Conservation (phyloP, 2,329 filamentous ascomycete species). For the Alternaria metachromatica region DNA sequence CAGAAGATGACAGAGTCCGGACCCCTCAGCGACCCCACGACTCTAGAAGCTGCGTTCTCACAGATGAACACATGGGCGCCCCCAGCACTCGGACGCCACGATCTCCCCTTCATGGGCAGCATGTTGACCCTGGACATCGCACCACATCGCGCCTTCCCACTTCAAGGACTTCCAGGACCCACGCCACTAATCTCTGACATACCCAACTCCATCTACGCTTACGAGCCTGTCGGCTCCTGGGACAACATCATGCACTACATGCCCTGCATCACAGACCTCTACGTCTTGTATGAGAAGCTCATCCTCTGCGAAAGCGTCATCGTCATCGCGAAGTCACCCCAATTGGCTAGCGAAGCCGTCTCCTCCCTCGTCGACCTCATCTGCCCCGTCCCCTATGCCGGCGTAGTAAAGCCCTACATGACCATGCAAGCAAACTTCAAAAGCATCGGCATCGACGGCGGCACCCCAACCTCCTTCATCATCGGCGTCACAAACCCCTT, state of each 20-base stretch:
- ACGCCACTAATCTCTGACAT: slow-evolving; percentile 41
- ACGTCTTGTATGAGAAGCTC: slow-evolving; percentile 50
- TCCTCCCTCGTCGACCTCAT: slow-evolving; percentile 50
- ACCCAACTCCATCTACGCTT: slow-evolving; percentile 47
- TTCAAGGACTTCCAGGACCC: slow-evolving; percentile 47
- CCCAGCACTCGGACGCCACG: slow-evolving; percentile 46
- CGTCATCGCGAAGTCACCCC: slow-evolving; percentile 51
- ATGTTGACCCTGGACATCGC: slow-evolving; percentile 49
- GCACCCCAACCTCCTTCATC: slow-evolving; percentile 48
- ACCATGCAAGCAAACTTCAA: slow-evolving; percentile 54
- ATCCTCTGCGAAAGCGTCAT: slow-evolving; percentile 51
- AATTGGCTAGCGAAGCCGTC: slow-evolving; percentile 50
- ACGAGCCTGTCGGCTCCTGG: slow-evolving; percentile 51
- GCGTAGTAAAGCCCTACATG: slow-evolving; percentile 50
- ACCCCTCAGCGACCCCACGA: slow-evolving; percentile 48
- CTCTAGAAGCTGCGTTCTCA: slow-evolving; percentile 46
- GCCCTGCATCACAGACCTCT: slow-evolving; percentile 51
- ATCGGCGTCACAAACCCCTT: slow-evolving; percentile 53
- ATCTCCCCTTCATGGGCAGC: slow-evolving; percentile 50
- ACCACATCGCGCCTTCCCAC: slow-evolving; percentile 49
- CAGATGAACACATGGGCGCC: slow-evolving; percentile 48
- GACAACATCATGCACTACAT: slow-evolving; percentile 49
- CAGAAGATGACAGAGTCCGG: slow-evolving; percentile 47
- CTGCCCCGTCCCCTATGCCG: slow-evolving; percentile 50
- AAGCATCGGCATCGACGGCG: slow-evolving; percentile 49